These are phyloP conservation scores for Marasmius tenuissimus DNA, from an alignment of 1,284 basidiomycete genomes.

Conservation along the genomic window DNA sequence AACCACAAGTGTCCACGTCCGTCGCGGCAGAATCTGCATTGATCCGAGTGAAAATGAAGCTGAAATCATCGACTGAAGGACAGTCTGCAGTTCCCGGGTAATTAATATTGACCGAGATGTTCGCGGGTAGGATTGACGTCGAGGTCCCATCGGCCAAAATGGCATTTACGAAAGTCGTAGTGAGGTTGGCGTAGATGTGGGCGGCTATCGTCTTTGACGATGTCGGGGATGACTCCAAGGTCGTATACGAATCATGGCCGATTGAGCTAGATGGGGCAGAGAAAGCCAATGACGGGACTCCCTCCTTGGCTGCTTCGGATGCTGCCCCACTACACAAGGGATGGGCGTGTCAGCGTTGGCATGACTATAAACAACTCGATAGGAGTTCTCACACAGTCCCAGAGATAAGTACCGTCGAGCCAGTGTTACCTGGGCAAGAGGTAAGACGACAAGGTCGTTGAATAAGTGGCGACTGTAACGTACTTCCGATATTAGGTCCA, in stretches of 20 bases:
- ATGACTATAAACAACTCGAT: not conserved
- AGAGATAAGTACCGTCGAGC: constrained; percentile 28
- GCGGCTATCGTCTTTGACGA: constrained; percentile 29
- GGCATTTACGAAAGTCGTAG: constrained; percentile 30
- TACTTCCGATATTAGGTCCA: constrained; percentile 43
- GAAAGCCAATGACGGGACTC: constrained; percentile 41
- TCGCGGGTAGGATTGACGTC: constrained; percentile 37
- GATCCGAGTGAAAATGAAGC: constrained; percentile 48
- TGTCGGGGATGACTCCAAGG: constrained; percentile 29
- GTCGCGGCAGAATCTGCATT: constrained; percentile 24
- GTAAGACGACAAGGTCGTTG: not conserved
- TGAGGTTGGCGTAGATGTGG: constrained; percentile 32
- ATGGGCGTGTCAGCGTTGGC: not conserved
- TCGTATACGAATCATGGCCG: constrained; percentile 37
- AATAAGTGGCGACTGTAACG: constrained; percentile 10
- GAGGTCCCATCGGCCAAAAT: constrained; percentile 22
- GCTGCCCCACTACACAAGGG: constrained; percentile 37
- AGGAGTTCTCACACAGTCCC: constrained; percentile 37
- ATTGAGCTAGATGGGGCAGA: constrained; percentile 32
- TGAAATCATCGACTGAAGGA: constrained; percentile 32
- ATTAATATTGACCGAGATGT: constrained; percentile 50
- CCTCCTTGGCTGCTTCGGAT: constrained; percentile 34
- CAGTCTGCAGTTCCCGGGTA: constrained; percentile 43
- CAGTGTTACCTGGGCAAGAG: constrained; percentile 29
- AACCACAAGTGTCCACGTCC: constrained; percentile 45